Base-by-base conservation (phyloP, 164 flowering plant genomes). In the Tetrastigma voinierianum region DNA sequence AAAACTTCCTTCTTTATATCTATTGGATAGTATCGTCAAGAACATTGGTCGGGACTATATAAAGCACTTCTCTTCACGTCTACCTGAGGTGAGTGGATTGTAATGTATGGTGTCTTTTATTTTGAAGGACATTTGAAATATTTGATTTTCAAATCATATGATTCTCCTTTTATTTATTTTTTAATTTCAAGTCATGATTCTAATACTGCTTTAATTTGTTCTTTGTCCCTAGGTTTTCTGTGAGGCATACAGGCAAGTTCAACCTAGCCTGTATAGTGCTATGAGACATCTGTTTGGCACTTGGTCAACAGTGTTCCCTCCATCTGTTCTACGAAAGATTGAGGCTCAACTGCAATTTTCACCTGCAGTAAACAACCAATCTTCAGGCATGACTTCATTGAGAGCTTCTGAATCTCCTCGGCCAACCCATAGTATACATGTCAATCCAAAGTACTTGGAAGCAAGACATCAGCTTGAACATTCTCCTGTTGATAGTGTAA, bases 261-360 rank as follows among this genome's bases (percentile, higher is more conserved):
- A 84, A 51, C 90, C 95, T 51, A 81, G 57, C 60, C 59, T 73
- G 67, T 61, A 83, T 76, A 72, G 78, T 66, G 71, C 95, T 10
- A 88, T 96, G 97, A 90, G 89, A 53, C 98, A 93, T 68, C 92
- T 96, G 32, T 96, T 93, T 82, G 84, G 95, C 13, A 96, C 99
- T 1, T 96, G 98, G 99, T 76, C 93, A 59, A 59, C 88, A 20
- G 91, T 93, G 13, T 96, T 96, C 72, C 96, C 99, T 21, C 68
- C 76, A 52, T 63, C 84, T 4, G 83, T 84, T 4, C 91, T 96
- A 53, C 76, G 70, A 16, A 83, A 75, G 70, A 90, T 96, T 69
- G 96, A 84, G 70, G 65, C 73, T 1, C 82, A 84, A 55, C 74
- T 92, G 70, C 86, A 85, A 25, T 80, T 90, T 65, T 75, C 96